Base-by-base conservation (phyloP, 83 land plant species). In the Picea abies region DNA sequence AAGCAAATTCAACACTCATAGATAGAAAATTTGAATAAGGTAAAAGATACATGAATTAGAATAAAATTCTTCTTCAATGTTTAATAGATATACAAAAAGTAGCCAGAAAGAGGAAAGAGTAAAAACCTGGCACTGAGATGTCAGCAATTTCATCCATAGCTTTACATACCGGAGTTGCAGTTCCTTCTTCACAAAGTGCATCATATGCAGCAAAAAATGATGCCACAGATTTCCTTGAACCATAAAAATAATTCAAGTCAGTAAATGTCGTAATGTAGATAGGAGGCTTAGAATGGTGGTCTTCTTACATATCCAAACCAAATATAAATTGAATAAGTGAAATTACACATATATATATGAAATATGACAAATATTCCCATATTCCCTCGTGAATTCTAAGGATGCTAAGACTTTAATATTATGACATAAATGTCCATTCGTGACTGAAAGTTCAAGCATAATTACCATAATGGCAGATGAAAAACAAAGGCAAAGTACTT, bases 181-280 rank as follows among this genome's bases (percentile, higher is more conserved):
- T 90, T 79, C 99, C 98, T 86, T 97, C 98, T 88, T 97, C 99
- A 87, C 93, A 93, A 52, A 97, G 92, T 25, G 96, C 98, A 88
- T 97, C 99, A 85, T 86, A 97, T 20, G 96, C 99, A 75, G 97
- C 93, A 89, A 97, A 97, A 78, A 95, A 95, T 65, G 99, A 86
- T 22, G 93, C 83, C 52, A 86, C 97, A n/a, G 99, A 94, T 80
- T 92, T 96, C 84, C 99, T 96, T 82, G 76, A 58, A 63, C 72
- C 56, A 26, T 14, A 80, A 62, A 44, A 11, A 84, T 14, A 29
- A 26, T 71, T 52, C 52, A 88, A 3, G 29, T 19, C 80, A 78
- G 83, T 19, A 76, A 79, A 66, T 63, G 22, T 11, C 3, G 15
- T 12, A 56, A 56, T 56, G 58, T 12, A 56, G 3, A 58, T 41